Evolutionary conservation across 352 stramenopile genomes (phyloP).

Genomic region (Lagenidium sp.): DNA sequence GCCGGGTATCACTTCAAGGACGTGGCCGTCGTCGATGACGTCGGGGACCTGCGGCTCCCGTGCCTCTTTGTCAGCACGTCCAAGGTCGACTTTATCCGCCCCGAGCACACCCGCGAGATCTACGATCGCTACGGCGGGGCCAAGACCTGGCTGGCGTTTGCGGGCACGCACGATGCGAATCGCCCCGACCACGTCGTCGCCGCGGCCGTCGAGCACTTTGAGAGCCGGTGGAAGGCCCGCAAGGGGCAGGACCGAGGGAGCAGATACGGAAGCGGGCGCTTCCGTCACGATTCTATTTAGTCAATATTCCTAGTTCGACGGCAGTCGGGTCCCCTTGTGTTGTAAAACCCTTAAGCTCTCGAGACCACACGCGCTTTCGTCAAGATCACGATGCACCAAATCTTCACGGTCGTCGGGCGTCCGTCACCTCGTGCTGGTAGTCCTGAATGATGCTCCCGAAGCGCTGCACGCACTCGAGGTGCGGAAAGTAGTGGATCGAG

Average conservation of each 20-base stretch:
- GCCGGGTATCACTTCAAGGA: constrained; percentile 49
- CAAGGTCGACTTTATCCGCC: constrained; percentile 70
- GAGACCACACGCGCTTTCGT: too few relatives aligned
- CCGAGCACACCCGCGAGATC: constrained; percentile 38
- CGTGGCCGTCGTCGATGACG: constrained; percentile 36
- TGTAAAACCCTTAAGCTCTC: too few relatives aligned
- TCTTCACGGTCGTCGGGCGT: constrained; percentile 4
- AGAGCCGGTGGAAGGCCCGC: constrained; percentile 4
- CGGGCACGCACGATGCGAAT: constrained; percentile 53
- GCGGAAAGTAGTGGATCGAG: constrained; percentile 65
- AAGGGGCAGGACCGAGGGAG: too few relatives aligned
- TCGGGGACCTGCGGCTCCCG: constrained; percentile 26
- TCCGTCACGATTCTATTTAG: too few relatives aligned
- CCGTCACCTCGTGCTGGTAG: constrained; percentile 40
- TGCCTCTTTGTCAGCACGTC: constrained; percentile 62
- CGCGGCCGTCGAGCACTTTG: constrained; percentile 11
- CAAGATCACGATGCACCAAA: too few relatives aligned
- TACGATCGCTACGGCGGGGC: constrained; percentile 45
- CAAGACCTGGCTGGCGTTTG: constrained; percentile 50
- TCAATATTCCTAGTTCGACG: too few relatives aligned
- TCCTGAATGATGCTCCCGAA: constrained; percentile 73
- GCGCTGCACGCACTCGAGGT: constrained; percentile 69
- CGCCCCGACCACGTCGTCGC: constrained; percentile 37
- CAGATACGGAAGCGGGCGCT: too few relatives aligned
- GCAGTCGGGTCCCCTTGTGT: too few relatives aligned